These are phyloP conservation scores for Acer negundo DNA, from an alignment of 345 rosid genomes.

Conservation along the genomic window DNA sequence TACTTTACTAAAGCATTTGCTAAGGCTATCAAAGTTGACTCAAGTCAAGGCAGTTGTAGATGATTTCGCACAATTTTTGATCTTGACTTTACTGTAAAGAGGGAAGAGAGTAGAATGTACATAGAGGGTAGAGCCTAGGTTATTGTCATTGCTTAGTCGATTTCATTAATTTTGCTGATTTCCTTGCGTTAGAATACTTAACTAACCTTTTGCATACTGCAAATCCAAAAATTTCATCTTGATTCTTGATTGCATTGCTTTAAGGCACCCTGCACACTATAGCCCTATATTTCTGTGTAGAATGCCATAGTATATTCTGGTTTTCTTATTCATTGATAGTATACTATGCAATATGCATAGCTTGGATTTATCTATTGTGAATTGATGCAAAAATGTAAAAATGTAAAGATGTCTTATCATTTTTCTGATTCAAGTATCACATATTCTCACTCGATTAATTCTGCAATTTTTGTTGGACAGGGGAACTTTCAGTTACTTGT, in stretches of 20 bases:
- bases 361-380: too few relatives aligned
- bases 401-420: neutral
- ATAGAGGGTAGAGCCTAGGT: slow-evolving; percentile 21
- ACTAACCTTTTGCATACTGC: neutral
- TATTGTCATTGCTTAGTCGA: neutral
- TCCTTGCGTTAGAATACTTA: neutral
- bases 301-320: neutral
- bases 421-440: neutral
- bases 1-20: slow-evolving; percentile 47
- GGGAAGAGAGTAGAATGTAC: slow-evolving; percentile 17
- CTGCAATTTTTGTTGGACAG: neutral
- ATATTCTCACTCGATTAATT: neutral
- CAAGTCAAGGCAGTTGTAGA: slow-evolving; percentile 26
- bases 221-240: neutral
- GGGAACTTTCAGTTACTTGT: too few relatives aligned
- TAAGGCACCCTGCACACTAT: neutral
- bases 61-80: neutral
- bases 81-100: slow-evolving; percentile 1
- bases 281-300: neutral
- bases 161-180: neutral
- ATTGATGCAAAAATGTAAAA: neutral
- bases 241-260: neutral
- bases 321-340: neutral
- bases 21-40: slow-evolving; percentile 32
- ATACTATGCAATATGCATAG: neutral